Evolutionary conservation across 2,329 filamentous ascomycete species (phyloP), one percentile per base, ranked within the genome.

Genomic region (Paracamarosporium sp.): DNA sequence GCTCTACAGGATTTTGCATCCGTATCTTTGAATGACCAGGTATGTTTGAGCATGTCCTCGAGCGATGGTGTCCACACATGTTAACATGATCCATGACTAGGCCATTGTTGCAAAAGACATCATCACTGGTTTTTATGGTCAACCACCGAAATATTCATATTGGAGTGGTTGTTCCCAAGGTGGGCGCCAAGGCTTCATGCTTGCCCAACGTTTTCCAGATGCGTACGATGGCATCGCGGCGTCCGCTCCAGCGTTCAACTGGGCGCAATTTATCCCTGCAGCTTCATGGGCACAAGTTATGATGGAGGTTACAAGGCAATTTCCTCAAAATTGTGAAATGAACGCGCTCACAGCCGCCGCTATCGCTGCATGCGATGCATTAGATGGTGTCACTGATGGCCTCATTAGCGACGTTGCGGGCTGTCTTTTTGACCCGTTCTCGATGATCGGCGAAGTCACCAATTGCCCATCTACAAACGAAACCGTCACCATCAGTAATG

Each of bases 1-100:
- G 47, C 57, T 0, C 56, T 80, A 1, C 65, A 76, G 30, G 70
- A 80, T 53, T 69, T 76, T n/a, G 75, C 69, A 0, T 74, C 67
- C 0, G 61, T 70, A 0, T 61, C 72, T 0, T 30, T 80, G 3
- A 64, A 75, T 8, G 78, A 80, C 28, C 30, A 35, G 20, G 53
- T 57, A 38, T 38, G 35, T n/a, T n/a, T n/a, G n/a, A n/a, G n/a
- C n/a, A n/a, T n/a, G n/a, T n/a, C n/a, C n/a, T n/a, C n/a, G n/a
- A n/a, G n/a, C n/a, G n/a, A n/a, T n/a, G n/a, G n/a, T n/a, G n/a
- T n/a, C n/a, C n/a, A n/a, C n/a, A n/a, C n/a, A n/a, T n/a, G n/a
- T n/a, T n/a, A n/a, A n/a, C n/a, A n/a, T n/a, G n/a, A n/a, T n/a
- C n/a, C n/a, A n/a, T n/a, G n/a, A n/a, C n/a, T n/a, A n/a, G n/a